Evolutionary conservation across 2,329 filamentous ascomycete genomes (phyloP).

Genomic region (Pseudogymnoascus verrucosus): DNA sequence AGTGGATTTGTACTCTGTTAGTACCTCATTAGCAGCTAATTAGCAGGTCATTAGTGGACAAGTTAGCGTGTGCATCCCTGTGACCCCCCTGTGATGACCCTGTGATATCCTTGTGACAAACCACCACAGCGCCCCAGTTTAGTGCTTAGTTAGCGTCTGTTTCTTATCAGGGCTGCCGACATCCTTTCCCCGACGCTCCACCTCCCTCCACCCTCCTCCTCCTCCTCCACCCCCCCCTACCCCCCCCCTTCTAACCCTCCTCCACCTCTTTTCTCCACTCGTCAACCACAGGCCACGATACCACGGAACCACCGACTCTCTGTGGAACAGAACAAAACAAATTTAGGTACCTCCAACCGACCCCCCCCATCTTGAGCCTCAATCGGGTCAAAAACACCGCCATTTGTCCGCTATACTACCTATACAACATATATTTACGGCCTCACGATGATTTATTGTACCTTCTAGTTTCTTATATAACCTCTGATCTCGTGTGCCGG

Average conservation of each 20-base stretch:
- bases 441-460: slow-evolving; percentile 2
- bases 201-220: too few species aligned
- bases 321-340: slow-evolving; percentile 4
- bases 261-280: not conserved
- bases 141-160: too few species aligned
- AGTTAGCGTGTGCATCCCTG: too few species aligned
- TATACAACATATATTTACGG: not conserved
- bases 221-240: too few species aligned
- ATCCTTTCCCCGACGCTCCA: too few species aligned
- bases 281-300: not conserved
- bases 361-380: not conserved
- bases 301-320: not conserved
- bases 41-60: too few species aligned
- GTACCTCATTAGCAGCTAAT: too few species aligned
- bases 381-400: not conserved
- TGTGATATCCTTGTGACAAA: too few species aligned
- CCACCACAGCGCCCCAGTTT: too few species aligned
- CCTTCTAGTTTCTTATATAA: not conserved
- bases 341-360: not conserved
- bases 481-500: not conserved
- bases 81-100: too few species aligned
- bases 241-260: not conserved
- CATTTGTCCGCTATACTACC: not conserved
- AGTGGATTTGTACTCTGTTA: too few species aligned
- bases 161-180: too few species aligned